Evolutionary conservation across 2,329 filamentous ascomycete species (phyloP).

Genomic region (Aspergillus udagawae): DNA sequence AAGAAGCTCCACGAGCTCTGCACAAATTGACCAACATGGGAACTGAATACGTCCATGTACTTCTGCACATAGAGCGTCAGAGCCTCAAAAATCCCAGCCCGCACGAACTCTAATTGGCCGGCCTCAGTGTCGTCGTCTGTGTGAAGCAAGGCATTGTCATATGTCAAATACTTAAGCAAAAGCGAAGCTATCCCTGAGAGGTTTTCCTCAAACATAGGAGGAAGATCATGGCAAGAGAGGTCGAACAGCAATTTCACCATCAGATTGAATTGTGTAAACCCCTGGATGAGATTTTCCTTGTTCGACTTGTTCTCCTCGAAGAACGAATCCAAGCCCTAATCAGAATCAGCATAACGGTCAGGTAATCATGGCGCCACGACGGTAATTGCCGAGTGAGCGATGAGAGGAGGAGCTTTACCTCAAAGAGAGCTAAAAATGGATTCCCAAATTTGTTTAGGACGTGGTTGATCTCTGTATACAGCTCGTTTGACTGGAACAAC

Average conservation of each 20-base stretch:
- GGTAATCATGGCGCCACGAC: neutral
- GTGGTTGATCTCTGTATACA: constrained; percentile 95
- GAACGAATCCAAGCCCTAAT: constrained; percentile 47
- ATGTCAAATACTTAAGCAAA: constrained; percentile 88
- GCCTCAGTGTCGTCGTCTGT: constrained; percentile 89
- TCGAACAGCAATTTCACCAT: constrained; percentile 92
- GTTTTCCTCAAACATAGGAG: constrained; percentile 90
- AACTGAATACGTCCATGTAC: constrained; percentile 88
- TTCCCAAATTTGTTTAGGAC: constrained; percentile 80
- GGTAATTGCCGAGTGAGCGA: neutral
- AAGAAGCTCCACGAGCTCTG: constrained; percentile 86
- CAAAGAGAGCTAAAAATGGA: constrained; percentile 77
- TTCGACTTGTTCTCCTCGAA: constrained; percentile 73
- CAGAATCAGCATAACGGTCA: constrained; percentile 9
- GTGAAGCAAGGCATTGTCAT: constrained; percentile 75
- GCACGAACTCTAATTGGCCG: constrained; percentile 78
- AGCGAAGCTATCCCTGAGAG: constrained; percentile 71
- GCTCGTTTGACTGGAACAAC: constrained; percentile 84
- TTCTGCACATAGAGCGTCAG: constrained; percentile 89
- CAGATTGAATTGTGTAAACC: constrained; percentile 81
- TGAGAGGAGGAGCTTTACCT: constrained; percentile 46
- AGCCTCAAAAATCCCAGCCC: constrained; percentile 88
- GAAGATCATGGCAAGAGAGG: constrained; percentile 93
- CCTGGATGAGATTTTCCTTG: constrained; percentile 67
- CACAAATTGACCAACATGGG: constrained; percentile 77